phyloP scores from a whole-genome alignment of 106 monocot genomes.

The Dioscorea zingiberensis region DNA sequence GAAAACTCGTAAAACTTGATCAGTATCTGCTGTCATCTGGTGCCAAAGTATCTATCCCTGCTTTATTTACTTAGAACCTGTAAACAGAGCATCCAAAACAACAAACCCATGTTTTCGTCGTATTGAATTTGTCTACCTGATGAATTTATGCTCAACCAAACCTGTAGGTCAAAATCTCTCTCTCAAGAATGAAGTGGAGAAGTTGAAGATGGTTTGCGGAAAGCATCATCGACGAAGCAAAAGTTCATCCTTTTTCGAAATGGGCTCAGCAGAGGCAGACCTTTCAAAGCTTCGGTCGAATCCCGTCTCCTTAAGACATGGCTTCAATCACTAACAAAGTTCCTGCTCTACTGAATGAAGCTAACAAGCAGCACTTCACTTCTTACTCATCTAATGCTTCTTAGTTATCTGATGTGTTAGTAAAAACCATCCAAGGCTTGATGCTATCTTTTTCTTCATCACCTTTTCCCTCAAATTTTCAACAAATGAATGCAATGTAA shows the following conservation, averaged over 20 bases:
- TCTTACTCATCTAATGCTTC: no score
- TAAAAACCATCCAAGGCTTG: no score
- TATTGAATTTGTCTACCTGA: no score
- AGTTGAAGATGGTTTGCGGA: constrained; percentile 25
- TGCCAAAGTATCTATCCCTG: no score
- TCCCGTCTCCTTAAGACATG: constrained; percentile 15
- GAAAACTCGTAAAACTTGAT: neutral
- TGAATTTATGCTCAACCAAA: neutral
- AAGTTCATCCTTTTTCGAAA: constrained; percentile 41
- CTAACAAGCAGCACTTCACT: no score
- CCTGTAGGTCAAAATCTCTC: constrained; percentile 42
- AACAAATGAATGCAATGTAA: neutral
- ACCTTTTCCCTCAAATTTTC: no score
- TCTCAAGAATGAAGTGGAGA: constrained; percentile 60
- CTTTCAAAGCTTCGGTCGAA: constrained; percentile 29
- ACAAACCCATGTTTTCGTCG: no score
- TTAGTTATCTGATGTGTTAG: no score
- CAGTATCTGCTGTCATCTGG: no score
- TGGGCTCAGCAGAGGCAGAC: constrained; percentile 6
- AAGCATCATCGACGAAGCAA: constrained; percentile 52
- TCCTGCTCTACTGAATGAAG: neutral
- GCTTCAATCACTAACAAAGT: constrained; percentile 16
- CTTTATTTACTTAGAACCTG: no score
- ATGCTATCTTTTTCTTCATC: no score
- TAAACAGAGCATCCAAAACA: no score